Evolutionary conservation across 2,329 filamentous ascomycete genomes (phyloP).

Genomic region (Ceratocystis ficicola): DNA sequence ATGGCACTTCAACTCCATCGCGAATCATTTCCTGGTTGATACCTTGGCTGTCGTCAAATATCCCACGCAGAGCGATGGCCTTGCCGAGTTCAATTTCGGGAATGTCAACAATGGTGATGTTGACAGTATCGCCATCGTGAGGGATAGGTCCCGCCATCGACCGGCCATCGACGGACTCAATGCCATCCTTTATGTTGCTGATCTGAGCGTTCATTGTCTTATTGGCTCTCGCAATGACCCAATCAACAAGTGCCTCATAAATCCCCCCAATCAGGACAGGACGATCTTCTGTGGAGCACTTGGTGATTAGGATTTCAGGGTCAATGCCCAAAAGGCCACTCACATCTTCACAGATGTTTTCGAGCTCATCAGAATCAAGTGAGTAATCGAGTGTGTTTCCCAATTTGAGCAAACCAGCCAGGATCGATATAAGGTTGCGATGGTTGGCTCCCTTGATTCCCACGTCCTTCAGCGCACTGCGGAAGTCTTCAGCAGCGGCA

Average conservation of each 20-base stretch:
- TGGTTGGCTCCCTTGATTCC: slow-evolving; percentile 82
- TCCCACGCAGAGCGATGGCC: slow-evolving; percentile 73
- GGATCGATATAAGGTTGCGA: slow-evolving; percentile 69
- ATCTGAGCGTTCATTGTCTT: slow-evolving; percentile 69
- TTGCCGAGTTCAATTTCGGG: slow-evolving; percentile 71
- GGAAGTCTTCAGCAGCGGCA: slow-evolving; percentile 86
- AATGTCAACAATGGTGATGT: slow-evolving; percentile 77
- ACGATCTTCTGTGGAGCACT: slow-evolving; percentile 75
- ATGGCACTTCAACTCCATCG: slow-evolving; percentile 67
- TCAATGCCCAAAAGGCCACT: slow-evolving; percentile 76
- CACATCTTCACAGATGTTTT: slow-evolving; percentile 82
- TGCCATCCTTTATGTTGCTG: slow-evolving; percentile 49
- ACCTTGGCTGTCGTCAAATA: slow-evolving; percentile 85
- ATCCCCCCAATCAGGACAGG: slow-evolving; percentile 70
- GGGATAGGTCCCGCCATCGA: slow-evolving; percentile 32
- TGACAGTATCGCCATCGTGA: slow-evolving; percentile 70
- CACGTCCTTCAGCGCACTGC: slow-evolving; percentile 73
- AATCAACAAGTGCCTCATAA: slow-evolving; percentile 90
- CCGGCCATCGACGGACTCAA: slow-evolving; percentile 54
- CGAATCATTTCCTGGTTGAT: slow-evolving; percentile 97
- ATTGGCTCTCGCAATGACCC: slow-evolving; percentile 84
- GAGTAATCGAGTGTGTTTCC: slow-evolving; percentile 80
- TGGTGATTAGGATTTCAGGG: slow-evolving; percentile 63
- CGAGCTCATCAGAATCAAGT: slow-evolving; percentile 71
- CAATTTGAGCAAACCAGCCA: slow-evolving; percentile 79